phyloP scores from a whole-genome alignment of 2,329 filamentous ascomycete species.

The Pseudocercospora pini-densiflorae region DNA sequence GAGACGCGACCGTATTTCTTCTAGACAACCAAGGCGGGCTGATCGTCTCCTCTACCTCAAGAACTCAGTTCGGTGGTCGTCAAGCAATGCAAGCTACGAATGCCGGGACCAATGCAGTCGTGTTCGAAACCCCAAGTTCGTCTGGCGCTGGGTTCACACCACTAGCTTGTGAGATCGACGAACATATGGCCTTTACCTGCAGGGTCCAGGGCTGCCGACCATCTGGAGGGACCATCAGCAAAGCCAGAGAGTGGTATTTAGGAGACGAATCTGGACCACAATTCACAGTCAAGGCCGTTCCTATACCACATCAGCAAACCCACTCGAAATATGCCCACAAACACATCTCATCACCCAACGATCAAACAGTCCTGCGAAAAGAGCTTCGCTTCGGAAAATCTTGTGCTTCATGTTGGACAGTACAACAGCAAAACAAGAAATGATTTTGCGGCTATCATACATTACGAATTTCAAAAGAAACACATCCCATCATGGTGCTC shows the following conservation, averaged over 20 bases:
- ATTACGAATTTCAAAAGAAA: not conserved
- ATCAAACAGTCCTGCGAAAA: not conserved
- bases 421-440: not conserved
- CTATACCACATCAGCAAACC: not conserved
- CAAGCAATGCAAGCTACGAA: slow-evolving; percentile 14
- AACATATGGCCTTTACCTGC: not conserved
- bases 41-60: not conserved
- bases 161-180: not conserved
- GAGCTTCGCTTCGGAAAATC: not conserved
- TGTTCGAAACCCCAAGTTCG: slow-evolving; percentile 5
- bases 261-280: not conserved
- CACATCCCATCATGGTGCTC: not conserved
- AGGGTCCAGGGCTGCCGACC: not conserved
- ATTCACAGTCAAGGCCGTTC: not conserved
- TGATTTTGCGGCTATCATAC: not conserved
- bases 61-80: not conserved
- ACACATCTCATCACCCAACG: not conserved
- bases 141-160: not conserved
- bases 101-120: slow-evolving; percentile 8
- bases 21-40: not conserved
- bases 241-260: not conserved
- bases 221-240: not conserved
- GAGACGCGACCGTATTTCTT: not conserved
- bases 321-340: not conserved
- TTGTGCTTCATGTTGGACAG: not conserved